Evolutionary conservation across 2,329 filamentous ascomycete species (phyloP).

Genomic region (Arthrobotrys pseudoclavata): DNA sequence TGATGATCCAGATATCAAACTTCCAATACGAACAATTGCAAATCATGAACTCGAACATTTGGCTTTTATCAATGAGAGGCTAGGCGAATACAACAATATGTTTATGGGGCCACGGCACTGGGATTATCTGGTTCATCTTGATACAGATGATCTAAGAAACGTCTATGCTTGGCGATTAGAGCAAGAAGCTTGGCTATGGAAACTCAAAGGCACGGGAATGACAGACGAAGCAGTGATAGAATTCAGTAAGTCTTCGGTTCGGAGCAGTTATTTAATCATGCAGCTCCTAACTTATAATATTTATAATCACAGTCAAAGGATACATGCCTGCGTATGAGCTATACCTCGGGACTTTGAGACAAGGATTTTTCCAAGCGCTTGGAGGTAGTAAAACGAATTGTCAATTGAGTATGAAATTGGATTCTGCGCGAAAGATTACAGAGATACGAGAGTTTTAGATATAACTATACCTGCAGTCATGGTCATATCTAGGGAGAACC

Average conservation of each 20-base stretch:
- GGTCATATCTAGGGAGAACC: background rate
- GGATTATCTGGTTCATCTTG: constrained; percentile 65
- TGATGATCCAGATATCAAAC: constrained; percentile 66
- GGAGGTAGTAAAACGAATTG: constrained; percentile 8
- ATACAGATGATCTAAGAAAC: constrained; percentile 79
- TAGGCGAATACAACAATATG: constrained; percentile 69
- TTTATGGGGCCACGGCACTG: constrained; percentile 51
- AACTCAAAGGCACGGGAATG: constrained; percentile 81
- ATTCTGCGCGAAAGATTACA: constrained; percentile 13
- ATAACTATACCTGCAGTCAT: background rate
- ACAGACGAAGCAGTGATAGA: constrained; percentile 80
- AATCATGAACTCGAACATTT: constrained; percentile 72
- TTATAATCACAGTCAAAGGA: constrained; percentile 64
- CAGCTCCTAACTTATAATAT: constrained; percentile 12
- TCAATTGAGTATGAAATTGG: constrained; percentile 60
- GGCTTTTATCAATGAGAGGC: constrained; percentile 72
- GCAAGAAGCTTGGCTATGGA: constrained; percentile 80
- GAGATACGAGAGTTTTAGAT: constrained; percentile 37
- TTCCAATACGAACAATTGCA: constrained; percentile 67
- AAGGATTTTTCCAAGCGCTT: constrained; percentile 68
- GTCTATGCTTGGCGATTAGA: constrained; percentile 88
- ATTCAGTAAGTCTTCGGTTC: constrained; percentile 69
- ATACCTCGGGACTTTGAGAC: constrained; percentile 69
- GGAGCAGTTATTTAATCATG: background rate
- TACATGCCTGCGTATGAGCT: constrained; percentile 72